Evolutionary conservation across 257 asterid genomes (phyloP).

Genomic region (Capsicum pubescens): DNA sequence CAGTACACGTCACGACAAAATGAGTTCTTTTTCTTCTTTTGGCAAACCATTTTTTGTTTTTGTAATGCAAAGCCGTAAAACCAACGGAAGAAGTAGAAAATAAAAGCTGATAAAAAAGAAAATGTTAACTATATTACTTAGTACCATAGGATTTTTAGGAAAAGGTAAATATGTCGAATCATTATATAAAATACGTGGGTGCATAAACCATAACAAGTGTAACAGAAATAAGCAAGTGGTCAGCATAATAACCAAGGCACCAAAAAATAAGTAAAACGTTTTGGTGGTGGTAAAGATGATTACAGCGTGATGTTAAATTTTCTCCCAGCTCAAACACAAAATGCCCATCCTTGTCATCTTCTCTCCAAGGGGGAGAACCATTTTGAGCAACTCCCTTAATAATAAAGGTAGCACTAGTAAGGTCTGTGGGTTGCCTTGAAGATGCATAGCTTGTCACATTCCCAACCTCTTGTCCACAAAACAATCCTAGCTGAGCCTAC

Average conservation of each 20-base stretch:
- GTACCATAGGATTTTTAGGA: neutral
- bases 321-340: constrained; percentile 96
- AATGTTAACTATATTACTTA: neutral
- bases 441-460: constrained; percentile 80
- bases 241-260: neutral
- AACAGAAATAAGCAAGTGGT: neutral
- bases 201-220: neutral
- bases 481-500: constrained; percentile 98
- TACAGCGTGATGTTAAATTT: constrained; percentile 95
- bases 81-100: neutral
- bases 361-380: constrained; percentile 91
- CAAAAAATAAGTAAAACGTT: constrained; percentile 34
- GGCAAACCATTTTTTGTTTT: neutral
- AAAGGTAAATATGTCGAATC: neutral
- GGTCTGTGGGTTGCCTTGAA: constrained; percentile 61
- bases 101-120: neutral
- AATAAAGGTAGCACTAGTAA: constrained; percentile 61
- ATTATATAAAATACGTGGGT: neutral
- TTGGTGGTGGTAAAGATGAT: constrained; percentile 59
- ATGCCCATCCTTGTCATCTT: constrained; percentile 98
- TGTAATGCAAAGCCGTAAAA: neutral
- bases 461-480: constrained; percentile 86
- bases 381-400: constrained; percentile 71
- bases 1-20: neutral
- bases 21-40: neutral